A percentile compares a stretch with the other conserved stretches of the same genome.
Conservation (phyloP, 306 rosid species). For the Arachis stenosperma region DNA sequence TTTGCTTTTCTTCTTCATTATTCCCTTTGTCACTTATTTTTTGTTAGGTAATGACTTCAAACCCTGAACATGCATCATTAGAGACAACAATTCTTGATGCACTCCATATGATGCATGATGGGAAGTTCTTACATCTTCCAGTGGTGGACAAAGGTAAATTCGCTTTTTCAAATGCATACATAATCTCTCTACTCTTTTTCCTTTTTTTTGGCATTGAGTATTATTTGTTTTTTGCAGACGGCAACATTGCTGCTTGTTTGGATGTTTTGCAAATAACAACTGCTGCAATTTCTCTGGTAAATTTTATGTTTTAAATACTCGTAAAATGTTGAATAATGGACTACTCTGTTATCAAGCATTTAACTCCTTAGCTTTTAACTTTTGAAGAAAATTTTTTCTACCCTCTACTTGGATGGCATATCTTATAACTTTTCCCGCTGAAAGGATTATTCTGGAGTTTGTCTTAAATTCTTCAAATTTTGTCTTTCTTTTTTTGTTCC, state of each 20-base stretch:
- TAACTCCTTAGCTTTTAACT: neutral
- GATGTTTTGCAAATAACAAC: conserved; percentile 94
- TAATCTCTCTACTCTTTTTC: conserved; percentile 2
- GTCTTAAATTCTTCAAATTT: neutral
- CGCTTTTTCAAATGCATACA: conserved; percentile 30
- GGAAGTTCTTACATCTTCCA: conserved; percentile 94
- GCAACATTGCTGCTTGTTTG: conserved; percentile 70
- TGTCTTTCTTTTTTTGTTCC: neutral
- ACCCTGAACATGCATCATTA: conserved; percentile 77
- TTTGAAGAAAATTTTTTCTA: neutral
- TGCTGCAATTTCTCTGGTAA: conserved; percentile 96
- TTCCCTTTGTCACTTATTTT: conserved; percentile 5
- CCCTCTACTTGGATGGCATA: conserved; percentile 3
- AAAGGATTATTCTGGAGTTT: neutral
- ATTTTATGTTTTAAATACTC: conserved; percentile 21
- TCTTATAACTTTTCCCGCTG: neutral
- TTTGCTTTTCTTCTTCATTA: conserved; percentile 22
- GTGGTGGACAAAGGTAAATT: conserved; percentile 84
- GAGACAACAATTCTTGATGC: conserved; percentile 95
- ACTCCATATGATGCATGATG: conserved; percentile 92
- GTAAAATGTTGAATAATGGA: conserved; percentile 1
- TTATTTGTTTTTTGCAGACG: conserved; percentile 64
- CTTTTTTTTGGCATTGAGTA: conserved; percentile 11
- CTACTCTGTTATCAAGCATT: conserved; percentile 5
- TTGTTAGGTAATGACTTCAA: conserved; percentile 87